A percentile compares a stretch with the other conserved stretches of the same genome.
Evolutionary conservation across 257 asterid species (phyloP).

Genomic region (Nicotiana otophora): DNA sequence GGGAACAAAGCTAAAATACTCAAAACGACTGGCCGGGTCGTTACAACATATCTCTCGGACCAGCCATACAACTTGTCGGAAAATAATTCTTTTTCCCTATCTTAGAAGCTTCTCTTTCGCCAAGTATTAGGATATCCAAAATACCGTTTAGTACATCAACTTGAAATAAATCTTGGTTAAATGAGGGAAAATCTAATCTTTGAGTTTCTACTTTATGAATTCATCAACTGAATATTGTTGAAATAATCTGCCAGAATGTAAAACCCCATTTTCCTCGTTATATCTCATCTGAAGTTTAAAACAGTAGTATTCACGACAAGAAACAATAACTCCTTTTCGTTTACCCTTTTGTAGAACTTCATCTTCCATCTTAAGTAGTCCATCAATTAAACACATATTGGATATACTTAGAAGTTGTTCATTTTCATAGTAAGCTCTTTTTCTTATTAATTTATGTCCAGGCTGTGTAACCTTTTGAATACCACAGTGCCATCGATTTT

Average conservation of each 20-base stretch:
- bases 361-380: neutral
- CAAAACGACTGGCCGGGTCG: no score
- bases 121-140: neutral
- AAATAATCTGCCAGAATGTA: neutral
- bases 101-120: neutral
- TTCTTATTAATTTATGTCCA: no score
- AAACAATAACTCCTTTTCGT: neutral
- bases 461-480: no score
- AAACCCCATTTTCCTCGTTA: neutral
- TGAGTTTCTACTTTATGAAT: conserved; percentile 1
- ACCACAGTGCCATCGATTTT: no score
- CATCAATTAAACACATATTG: no score
- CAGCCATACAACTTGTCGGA: neutral
- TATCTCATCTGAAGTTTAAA: neutral
- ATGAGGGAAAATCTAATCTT: neutral
- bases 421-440: no score
- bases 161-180: neutral
- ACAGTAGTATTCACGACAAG: neutral
- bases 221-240: conserved; percentile 6
- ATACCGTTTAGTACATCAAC: neutral
- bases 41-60: no score
- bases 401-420: neutral
- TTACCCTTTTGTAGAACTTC: neutral
- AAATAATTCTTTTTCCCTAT: neutral
- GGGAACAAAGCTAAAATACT: no score